Percentiles rank a stretch among this genome's conserved stretches.
Conservation (phyloP, 2,329 filamentous ascomycete genomes). For the Verticillium tricorpus region DNA sequence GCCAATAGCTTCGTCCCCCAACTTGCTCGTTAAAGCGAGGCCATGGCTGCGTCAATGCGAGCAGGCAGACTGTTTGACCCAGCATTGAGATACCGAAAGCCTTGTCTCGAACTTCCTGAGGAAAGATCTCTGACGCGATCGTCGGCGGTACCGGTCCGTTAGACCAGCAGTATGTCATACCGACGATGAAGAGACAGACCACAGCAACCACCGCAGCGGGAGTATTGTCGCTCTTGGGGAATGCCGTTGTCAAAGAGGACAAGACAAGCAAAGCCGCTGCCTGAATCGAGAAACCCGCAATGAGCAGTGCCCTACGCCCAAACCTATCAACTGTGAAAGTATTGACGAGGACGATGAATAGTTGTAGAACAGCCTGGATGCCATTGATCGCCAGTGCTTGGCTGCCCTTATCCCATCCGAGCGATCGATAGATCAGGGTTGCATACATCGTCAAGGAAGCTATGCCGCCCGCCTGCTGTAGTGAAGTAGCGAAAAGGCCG, state of each 20-base stretch:
- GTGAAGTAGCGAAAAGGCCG: conserved; percentile 27
- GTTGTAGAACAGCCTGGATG: conserved; percentile 30
- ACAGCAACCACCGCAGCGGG: conserved; percentile 32
- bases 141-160: conserved; percentile 32
- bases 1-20: conserved; percentile 31
- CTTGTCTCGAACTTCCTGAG: conserved; percentile 34
- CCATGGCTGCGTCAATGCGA: conserved; percentile 34
- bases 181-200: conserved; percentile 37
- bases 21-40: conserved; percentile 31
- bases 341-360: conserved; percentile 32
- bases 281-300: conserved; percentile 24
- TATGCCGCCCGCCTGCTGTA: conserved; percentile 23
- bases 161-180: conserved; percentile 34
- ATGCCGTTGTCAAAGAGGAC: conserved; percentile 30
- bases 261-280: conserved; percentile 22
- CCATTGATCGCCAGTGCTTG: conserved; percentile 23
- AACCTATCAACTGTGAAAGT: conserved; percentile 33
- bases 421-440: conserved; percentile 26
- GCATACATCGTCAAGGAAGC: conserved; percentile 32
- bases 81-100: conserved; percentile 27
- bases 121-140: conserved; percentile 33
- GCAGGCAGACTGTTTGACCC: conserved; percentile 31
- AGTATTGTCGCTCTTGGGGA: conserved; percentile 29
- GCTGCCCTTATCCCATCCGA: conserved; percentile 30
- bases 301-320: conserved; percentile 26